These are phyloP conservation scores for Diaporthe destruens DNA, from an alignment of 2,329 filamentous ascomycete species.

Conservation along the genomic window DNA sequence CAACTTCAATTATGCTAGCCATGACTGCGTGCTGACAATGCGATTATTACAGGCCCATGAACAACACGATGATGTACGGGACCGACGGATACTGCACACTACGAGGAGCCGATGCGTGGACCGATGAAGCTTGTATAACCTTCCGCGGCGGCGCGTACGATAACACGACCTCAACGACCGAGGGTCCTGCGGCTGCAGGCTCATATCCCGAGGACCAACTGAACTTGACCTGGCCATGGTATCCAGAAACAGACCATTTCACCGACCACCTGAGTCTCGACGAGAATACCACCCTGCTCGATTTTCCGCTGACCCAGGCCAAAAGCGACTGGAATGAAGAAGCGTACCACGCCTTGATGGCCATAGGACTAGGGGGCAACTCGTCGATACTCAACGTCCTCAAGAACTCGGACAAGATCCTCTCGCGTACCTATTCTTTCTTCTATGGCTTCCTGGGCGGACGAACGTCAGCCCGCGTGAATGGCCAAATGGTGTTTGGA, in stretches of 20 bases:
- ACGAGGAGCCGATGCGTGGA: neutral
- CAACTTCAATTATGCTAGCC: too few relatives aligned
- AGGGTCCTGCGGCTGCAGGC: neutral
- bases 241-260: neutral
- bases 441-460: conserved; percentile 47
- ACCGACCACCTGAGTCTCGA: conserved; percentile 32
- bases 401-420: conserved; percentile 46
- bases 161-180: neutral
- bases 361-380: conserved; percentile 49
- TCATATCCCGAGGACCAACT: neutral
- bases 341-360: conserved; percentile 44
- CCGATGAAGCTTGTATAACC: conserved; percentile 1
- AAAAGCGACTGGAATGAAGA: conserved; percentile 44
- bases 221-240: neutral
- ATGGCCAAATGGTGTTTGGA: neutral
- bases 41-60: conserved; percentile 4
- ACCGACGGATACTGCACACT: neutral
- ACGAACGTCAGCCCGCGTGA: neutral
- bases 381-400: conserved; percentile 49
- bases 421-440: conserved; percentile 48
- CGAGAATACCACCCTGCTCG: conserved; percentile 40
- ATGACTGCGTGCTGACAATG: conserved; percentile 8
- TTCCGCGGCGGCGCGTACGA: conserved; percentile 24
- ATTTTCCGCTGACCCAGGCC: conserved; percentile 45
- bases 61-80: conserved; percentile 9